These are phyloP conservation scores for Penicillium verrucosum DNA, from an alignment of 2,329 filamentous ascomycete genomes.

Conservation along the genomic window DNA sequence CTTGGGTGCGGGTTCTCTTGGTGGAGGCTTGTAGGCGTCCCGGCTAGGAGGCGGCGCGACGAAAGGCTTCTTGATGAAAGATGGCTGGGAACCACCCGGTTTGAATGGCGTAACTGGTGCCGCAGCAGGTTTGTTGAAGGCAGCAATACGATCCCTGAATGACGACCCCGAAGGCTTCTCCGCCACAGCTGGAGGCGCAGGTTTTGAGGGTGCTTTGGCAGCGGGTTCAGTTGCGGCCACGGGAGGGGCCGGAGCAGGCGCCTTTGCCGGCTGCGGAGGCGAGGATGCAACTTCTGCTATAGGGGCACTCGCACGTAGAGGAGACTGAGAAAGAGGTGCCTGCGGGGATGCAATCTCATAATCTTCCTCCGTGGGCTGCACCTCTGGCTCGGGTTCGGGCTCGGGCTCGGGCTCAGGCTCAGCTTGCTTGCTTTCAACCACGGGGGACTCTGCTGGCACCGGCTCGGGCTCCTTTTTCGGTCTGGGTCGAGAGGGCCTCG, in stretches of 20 bases:
- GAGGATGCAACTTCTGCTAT: slow-evolving; percentile 25
- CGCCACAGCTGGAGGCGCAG: slow-evolving; percentile 61
- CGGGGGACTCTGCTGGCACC: slow-evolving; percentile 30
- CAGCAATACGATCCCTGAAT: slow-evolving; percentile 93
- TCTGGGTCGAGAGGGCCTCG: slow-evolving; percentile 73
- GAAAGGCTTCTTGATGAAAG: slow-evolving; percentile 94
- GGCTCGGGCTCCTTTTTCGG: slow-evolving; percentile 60
- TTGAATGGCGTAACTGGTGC: slow-evolving; percentile 89
- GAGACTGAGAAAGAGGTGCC: slow-evolving; percentile 20
- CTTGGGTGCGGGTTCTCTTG: slow-evolving; percentile 68
- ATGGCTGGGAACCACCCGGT: slow-evolving; percentile 60
- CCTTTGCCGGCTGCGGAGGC: slow-evolving; percentile 25
- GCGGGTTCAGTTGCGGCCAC: slow-evolving; percentile 28
- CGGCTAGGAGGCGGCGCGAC: slow-evolving; percentile 91
- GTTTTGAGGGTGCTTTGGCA: slow-evolving; percentile 49
- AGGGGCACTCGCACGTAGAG: slow-evolving; percentile 23
- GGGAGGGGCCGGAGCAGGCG: slow-evolving; percentile 28
- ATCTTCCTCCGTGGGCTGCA: slow-evolving; percentile 25
- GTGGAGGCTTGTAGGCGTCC: slow-evolving; percentile 80
- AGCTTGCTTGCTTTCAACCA: slow-evolving; percentile 25
- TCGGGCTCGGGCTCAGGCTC: slow-evolving; percentile 29
- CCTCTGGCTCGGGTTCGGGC: slow-evolving; percentile 34
- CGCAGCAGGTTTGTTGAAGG: slow-evolving; percentile 88
- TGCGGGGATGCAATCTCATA: slow-evolving; percentile 21
- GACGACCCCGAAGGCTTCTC: slow-evolving; percentile 75